Evolutionary conservation across 345 rosid species (phyloP).

Genomic region (Eucalyptus sp.): DNA sequence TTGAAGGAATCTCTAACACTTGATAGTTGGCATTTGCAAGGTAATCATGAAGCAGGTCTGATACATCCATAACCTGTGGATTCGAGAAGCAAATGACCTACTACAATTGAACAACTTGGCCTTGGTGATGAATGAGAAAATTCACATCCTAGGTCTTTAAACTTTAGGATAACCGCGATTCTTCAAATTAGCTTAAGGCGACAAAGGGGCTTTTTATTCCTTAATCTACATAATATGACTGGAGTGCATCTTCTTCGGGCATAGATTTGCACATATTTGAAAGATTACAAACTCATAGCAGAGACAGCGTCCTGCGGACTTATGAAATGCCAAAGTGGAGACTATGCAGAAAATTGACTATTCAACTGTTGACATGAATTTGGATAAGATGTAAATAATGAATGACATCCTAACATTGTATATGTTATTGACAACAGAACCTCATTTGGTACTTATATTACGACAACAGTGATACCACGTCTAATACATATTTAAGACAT

Average conservation of each 20-base stretch:
- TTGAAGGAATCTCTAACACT: conserved; percentile 17
- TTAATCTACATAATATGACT: neutral
- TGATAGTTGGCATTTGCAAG: conserved; percentile 34
- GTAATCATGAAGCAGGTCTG: conserved; percentile 44
- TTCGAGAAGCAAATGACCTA: neutral
- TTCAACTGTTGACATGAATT: neutral
- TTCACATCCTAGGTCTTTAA: neutral
- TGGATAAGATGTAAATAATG: neutral
- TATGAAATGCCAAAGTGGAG: neutral
- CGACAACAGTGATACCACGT: neutral
- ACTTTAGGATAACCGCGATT: neutral
- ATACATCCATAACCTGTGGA: conserved; percentile 52
- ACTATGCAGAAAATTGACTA: neutral
- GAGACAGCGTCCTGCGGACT: neutral
- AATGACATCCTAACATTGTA: neutral
- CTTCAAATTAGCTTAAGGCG: neutral
- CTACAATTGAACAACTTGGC: neutral
- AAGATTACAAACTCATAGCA: neutral
- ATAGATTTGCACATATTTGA: neutral
- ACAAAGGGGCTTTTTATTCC: neutral
- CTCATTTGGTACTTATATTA: neutral
- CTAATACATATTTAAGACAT: neutral
- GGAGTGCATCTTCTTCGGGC: neutral
- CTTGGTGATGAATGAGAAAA: neutral
- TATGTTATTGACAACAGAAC: neutral